phyloP scores from a whole-genome alignment of 176 grass and related monocot species.

The Pharus latifolius region DNA sequence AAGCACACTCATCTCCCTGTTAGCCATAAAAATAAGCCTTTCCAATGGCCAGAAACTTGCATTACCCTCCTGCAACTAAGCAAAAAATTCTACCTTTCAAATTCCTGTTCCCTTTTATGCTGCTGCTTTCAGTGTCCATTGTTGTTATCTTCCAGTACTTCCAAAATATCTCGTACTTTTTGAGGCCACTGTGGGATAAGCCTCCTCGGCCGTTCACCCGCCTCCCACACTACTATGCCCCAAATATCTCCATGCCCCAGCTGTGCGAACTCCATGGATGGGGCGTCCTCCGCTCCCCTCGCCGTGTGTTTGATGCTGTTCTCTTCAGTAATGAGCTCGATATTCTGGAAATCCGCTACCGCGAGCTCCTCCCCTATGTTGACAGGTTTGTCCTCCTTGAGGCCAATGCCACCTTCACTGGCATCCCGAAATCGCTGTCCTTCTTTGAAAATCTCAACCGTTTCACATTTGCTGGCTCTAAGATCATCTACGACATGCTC shows the following conservation, averaged over 20 bases:
- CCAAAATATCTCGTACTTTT: slow-evolving; percentile 63
- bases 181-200: slow-evolving; percentile 82
- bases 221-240: slow-evolving; percentile 79
- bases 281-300: slow-evolving; percentile 49
- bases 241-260: slow-evolving; percentile 44
- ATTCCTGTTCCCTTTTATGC: slow-evolving; percentile 29
- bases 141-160: slow-evolving; percentile 35
- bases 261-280: slow-evolving; percentile 80
- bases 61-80: neutral
- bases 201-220: slow-evolving; percentile 63
- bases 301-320: slow-evolving; percentile 67
- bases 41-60: slow-evolving; percentile 33
- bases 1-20: neutral
- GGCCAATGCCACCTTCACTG: slow-evolving; percentile 82
- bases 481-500: slow-evolving; percentile 68
- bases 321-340: slow-evolving; percentile 94
- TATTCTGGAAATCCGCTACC: slow-evolving; percentile 75
- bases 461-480: slow-evolving; percentile 51
- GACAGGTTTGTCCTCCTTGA: slow-evolving; percentile 82
- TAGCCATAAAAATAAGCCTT: neutral
- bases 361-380: slow-evolving; percentile 62
- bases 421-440: slow-evolving; percentile 50
- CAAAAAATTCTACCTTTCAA: slow-evolving; percentile 14
- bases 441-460: slow-evolving; percentile 44
- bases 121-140: slow-evolving; percentile 35